Conservation (phyloP, 2,329 filamentous ascomycete species). For the Monosporascus sp. region DNA sequence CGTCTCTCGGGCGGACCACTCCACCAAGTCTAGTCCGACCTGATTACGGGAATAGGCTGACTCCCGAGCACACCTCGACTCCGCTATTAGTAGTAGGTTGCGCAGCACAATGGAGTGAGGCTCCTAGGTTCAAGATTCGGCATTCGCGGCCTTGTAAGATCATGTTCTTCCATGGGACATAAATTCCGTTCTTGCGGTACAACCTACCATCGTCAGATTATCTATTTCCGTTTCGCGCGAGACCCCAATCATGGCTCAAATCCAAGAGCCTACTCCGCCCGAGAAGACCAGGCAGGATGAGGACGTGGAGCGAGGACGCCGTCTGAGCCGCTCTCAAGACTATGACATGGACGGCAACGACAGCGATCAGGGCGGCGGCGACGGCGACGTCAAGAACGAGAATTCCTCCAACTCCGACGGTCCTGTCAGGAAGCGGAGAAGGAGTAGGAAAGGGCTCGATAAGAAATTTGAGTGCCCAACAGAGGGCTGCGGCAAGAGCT, state of each 20-base stretch:
- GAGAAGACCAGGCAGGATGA: conserved; percentile 37
- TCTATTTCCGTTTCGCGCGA: conserved; percentile 34
- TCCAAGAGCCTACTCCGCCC: conserved; percentile 37
- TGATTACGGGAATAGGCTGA: not conserved
- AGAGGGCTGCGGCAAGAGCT: conserved; percentile 89
- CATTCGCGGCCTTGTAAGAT: conserved; percentile 15
- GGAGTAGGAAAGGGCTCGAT: conserved; percentile 73
- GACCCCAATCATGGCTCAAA: conserved; percentile 37
- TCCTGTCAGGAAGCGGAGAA: conserved; percentile 55
- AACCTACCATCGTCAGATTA: conserved; percentile 34
- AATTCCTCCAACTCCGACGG: conserved; percentile 51
- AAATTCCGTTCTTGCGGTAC: conserved; percentile 38
- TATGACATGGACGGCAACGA: conserved; percentile 36
- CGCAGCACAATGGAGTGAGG: conserved; percentile 8
- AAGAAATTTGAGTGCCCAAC: conserved; percentile 82
- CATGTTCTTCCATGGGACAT: conserved; percentile 31
- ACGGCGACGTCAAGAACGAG: conserved; percentile 36
- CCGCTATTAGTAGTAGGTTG: conserved; percentile 3
- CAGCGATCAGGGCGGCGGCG: conserved; percentile 34
- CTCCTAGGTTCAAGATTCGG: conserved; percentile 7
- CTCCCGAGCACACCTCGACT: not conserved
- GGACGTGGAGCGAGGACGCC: conserved; percentile 34
- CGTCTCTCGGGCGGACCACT: not conserved
- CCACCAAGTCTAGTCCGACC: not conserved
- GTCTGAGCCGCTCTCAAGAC: conserved; percentile 37